Evolutionary conservation across 371 early-diverging fungal species (phyloP).

Genomic region (Rhizomucor miehei): DNA sequence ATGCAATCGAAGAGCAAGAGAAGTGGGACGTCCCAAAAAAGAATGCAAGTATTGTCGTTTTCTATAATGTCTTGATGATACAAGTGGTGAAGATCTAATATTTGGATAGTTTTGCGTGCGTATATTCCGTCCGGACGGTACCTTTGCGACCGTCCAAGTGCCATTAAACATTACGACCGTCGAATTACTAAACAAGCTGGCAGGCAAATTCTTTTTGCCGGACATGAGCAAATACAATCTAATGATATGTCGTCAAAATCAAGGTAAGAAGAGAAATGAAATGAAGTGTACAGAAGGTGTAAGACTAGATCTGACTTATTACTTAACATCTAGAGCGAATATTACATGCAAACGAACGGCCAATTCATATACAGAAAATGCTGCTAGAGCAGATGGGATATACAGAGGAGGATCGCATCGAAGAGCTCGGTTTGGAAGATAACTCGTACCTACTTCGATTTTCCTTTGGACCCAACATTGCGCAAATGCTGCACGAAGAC

Average conservation of each 20-base stretch:
- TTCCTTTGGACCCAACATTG: constrained; percentile 64
- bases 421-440: constrained; percentile 79
- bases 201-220: constrained; percentile 72
- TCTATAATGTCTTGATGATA: neutral
- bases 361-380: constrained; percentile 66
- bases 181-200: constrained; percentile 67
- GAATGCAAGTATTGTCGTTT: constrained; percentile 20
- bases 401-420: constrained; percentile 71
- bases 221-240: constrained; percentile 72
- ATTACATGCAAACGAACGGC: constrained; percentile 64
- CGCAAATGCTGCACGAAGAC: constrained; percentile 41
- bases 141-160: constrained; percentile 74
- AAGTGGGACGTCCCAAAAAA: constrained; percentile 30
- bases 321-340: constrained; percentile 52
- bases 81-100: neutral
- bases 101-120: constrained; percentile 50
- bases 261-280: constrained; percentile 33
- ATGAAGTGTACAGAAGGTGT: too few relatives aligned
- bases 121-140: constrained; percentile 65
- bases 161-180: constrained; percentile 64
- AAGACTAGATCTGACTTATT: too few relatives aligned
- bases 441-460: constrained; percentile 82
- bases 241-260: constrained; percentile 58
- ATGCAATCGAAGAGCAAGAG: constrained; percentile 33
- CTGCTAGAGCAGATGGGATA: constrained; percentile 78